Percentiles rank a stretch among this genome's conserved stretches.
phyloP scores from a whole-genome alignment of 306 rosid species.

The Vachellia collinsii region DNA sequence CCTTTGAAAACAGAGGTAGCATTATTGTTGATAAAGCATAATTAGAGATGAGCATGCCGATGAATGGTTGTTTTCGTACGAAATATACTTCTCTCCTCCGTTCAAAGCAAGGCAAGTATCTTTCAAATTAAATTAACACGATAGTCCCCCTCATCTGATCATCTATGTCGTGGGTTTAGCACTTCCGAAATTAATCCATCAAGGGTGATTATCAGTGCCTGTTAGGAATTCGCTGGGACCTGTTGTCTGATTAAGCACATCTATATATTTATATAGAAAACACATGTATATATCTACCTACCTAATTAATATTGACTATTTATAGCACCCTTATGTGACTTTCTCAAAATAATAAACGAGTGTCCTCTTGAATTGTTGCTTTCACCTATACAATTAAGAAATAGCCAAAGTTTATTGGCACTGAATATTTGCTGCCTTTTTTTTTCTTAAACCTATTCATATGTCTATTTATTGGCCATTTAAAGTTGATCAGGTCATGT shows the following conservation, averaged over 20 bases:
- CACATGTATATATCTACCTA: not conserved
- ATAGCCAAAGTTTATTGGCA: not conserved
- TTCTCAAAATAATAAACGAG: not conserved
- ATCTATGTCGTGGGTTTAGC: not conserved
- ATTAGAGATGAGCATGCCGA: not conserved
- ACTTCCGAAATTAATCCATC: not conserved
- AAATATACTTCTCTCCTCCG: not conserved
- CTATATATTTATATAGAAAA: not conserved
- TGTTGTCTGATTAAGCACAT: not conserved
- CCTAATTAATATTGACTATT: conserved; percentile 9
- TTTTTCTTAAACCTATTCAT: not conserved
- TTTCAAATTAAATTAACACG: not conserved
- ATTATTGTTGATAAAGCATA: not conserved
- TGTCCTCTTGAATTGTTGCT: not conserved
- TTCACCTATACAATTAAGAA: not conserved
- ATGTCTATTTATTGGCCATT: not conserved
- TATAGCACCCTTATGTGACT: not conserved
- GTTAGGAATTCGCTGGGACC: not conserved
- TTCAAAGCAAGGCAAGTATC: not conserved
- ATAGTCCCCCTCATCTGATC: not conserved
- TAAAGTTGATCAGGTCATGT: not conserved
- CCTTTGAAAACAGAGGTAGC: not conserved
- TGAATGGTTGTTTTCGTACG: not conserved
- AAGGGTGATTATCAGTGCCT: not conserved
- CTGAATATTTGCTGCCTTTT: not conserved